A percentile compares a stretch with the other conserved stretches of the same genome.
Evolutionary conservation across 352 stramenopile species (phyloP).

Genomic region (Thraustochytrium striatum): DNA sequence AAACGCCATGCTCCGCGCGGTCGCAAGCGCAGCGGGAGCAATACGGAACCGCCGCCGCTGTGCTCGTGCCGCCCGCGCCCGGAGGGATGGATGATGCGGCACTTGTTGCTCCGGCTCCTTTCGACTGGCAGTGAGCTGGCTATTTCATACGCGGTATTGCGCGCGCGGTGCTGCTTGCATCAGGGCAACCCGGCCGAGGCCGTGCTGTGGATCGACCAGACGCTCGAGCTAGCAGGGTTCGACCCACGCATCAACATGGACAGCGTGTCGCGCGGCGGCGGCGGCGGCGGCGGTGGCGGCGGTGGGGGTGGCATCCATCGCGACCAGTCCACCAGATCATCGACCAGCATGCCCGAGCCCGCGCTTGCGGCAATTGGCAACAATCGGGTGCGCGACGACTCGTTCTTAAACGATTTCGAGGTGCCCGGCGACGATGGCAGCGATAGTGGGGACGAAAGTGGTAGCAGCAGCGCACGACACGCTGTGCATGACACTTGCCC

Average conservation of each 20-base stretch:
- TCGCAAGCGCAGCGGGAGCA: not conserved
- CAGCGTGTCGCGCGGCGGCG: not conserved
- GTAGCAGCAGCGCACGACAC: no score
- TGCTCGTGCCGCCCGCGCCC: slow-evolving; percentile 4
- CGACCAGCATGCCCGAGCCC: no score
- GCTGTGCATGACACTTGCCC: no score
- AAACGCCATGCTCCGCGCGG: no score
- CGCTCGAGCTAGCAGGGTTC: slow-evolving; percentile 13
- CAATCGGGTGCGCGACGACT: no score
- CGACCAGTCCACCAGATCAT: no score
- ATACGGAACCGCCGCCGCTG: not conserved
- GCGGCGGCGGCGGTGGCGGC: no score
- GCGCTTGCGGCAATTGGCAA: no score
- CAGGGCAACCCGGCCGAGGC: not conserved
- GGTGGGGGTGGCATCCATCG: no score
- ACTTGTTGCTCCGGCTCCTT: not conserved
- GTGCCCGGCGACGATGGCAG: no score
- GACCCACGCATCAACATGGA: not conserved
- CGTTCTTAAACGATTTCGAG: no score
- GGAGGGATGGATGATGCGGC: not conserved
- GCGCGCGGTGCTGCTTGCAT: slow-evolving; percentile 1
- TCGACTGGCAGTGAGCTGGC: slow-evolving; percentile 2
- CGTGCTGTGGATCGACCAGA: slow-evolving; percentile 24
- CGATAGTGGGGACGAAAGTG: no score
- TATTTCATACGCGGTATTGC: slow-evolving; percentile 22